Percentiles rank a stretch among this genome's conserved stretches.
These are phyloP conservation scores for Jaenimonas drosophilae DNA, from an alignment of 208 protist species.

Conservation along the genomic window DNA sequence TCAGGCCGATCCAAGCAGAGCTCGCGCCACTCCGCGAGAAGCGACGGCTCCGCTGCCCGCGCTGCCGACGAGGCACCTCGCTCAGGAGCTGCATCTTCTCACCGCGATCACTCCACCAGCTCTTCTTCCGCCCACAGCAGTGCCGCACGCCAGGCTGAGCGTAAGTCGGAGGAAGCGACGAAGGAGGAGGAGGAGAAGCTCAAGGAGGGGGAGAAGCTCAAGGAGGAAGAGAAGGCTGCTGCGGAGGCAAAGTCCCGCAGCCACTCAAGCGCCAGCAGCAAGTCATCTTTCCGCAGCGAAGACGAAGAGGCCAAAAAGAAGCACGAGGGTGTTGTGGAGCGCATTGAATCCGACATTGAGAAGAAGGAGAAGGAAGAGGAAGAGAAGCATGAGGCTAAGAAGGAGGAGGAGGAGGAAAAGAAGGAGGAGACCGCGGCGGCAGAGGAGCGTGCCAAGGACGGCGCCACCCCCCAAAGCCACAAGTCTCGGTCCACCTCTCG, in stretches of 20 bases:
- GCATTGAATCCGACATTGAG: slow-evolving; percentile 6
- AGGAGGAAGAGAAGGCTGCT: slow-evolving; percentile 5
- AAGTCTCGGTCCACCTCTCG: too few relatives aligned
- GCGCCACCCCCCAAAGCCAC: too few relatives aligned
- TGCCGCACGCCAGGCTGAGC: too few relatives aligned
- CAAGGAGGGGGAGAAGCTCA: slow-evolving; percentile 4
- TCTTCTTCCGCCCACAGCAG: too few relatives aligned
- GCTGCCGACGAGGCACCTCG: too few relatives aligned
- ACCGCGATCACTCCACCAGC: too few relatives aligned
- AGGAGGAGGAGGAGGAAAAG: background rate
- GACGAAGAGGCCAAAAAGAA: background rate
- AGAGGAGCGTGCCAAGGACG: too few relatives aligned
- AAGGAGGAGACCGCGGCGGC: background rate
- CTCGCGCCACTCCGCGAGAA: background rate
- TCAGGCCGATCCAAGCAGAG: background rate
- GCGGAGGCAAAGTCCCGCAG: too few relatives aligned
- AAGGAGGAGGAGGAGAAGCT: slow-evolving; percentile 4
- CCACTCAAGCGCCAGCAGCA: too few relatives aligned
- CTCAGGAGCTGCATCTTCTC: too few relatives aligned
- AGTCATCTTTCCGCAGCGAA: too few relatives aligned
- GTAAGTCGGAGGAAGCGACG: background rate
- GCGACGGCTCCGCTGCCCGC: too few relatives aligned
- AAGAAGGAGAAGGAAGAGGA: slow-evolving; percentile 6
- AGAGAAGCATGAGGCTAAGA: background rate
- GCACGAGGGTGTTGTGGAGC: background rate